phyloP scores from a whole-genome alignment of 805 yeast genomes.

The Nakazawaea wyomingensis region DNA sequence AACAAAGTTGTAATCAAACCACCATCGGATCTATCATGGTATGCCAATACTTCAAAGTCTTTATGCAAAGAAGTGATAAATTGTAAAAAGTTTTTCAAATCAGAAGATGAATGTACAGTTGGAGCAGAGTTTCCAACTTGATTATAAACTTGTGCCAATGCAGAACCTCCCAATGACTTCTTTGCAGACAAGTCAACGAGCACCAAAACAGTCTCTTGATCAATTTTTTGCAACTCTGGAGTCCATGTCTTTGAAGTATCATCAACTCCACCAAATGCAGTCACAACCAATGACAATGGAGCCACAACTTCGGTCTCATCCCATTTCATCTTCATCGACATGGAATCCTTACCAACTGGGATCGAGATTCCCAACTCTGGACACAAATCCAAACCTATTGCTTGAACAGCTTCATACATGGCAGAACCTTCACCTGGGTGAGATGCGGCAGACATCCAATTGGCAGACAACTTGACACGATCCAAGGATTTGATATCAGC shows the following conservation, averaged over 20 bases:
- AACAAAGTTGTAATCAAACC: conserved; percentile 79
- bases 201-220: conserved; percentile 58
- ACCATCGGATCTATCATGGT: conserved; percentile 97
- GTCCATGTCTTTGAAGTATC: conserved; percentile 94
- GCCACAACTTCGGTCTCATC: conserved; percentile 86
- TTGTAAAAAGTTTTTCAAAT: conserved; percentile 65
- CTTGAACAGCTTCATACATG: conserved; percentile 94
- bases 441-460: conserved; percentile 98
- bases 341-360: conserved; percentile 98
- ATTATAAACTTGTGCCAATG: conserved; percentile 87
- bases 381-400: conserved; percentile 90
- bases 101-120: conserved; percentile 62
- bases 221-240: conserved; percentile 60
- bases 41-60: conserved; percentile 63
- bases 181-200: conserved; percentile 71
- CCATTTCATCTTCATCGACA: conserved; percentile 99
- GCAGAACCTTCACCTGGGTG: conserved; percentile 95
- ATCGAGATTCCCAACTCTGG: conserved; percentile 87
- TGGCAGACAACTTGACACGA: conserved; percentile 84
- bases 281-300: conserved; percentile 86
- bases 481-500: conserved; percentile 78
- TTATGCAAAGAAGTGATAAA: conserved; percentile 71
- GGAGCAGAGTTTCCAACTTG: conserved; percentile 84
- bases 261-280: conserved; percentile 86
- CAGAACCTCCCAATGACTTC: conserved; percentile 84